These are phyloP conservation scores for Hymenotorrendiella dingleyae DNA, from an alignment of 2,329 filamentous ascomycete species.

Conservation along the genomic window DNA sequence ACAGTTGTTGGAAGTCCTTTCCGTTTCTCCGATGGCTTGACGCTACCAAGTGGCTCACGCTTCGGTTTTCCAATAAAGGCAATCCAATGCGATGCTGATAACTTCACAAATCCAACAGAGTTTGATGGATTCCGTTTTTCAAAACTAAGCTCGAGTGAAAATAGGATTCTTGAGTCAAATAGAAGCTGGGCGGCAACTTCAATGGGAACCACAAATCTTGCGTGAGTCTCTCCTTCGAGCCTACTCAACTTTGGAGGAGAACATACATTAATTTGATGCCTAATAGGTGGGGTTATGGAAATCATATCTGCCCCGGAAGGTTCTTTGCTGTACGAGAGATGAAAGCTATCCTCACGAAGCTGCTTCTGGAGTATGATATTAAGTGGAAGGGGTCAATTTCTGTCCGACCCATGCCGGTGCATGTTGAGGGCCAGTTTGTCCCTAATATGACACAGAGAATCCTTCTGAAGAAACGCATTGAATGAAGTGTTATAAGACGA, in stretches of 20 bases:
- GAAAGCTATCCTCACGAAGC: conserved; percentile 13
- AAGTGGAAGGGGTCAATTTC: background rate
- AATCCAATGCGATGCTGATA: background rate
- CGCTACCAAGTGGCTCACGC: background rate
- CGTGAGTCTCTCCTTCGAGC: background rate
- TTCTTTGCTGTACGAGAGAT: conserved; percentile 22
- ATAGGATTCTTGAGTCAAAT: background rate
- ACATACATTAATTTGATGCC: too few species aligned
- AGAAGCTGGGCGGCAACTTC: background rate
- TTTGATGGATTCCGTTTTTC: conserved; percentile 2
- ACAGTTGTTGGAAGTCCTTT: background rate
- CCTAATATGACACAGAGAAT: background rate
- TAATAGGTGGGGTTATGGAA: conserved; percentile 19
- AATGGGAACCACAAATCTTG: background rate
- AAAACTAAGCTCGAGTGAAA: background rate
- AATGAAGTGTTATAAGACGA: too few species aligned
- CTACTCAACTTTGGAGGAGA: too few species aligned
- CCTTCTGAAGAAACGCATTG: background rate
- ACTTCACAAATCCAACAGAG: background rate
- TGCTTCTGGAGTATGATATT: conserved; percentile 11
- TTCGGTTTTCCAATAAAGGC: background rate
- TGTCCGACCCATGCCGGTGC: background rate
- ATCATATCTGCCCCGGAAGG: conserved; percentile 23
- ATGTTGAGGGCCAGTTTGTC: background rate
- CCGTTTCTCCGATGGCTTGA: background rate